Evolutionary conservation across 805 yeast genomes (phyloP).

Genomic region (Myxozyma nipponensis): DNA sequence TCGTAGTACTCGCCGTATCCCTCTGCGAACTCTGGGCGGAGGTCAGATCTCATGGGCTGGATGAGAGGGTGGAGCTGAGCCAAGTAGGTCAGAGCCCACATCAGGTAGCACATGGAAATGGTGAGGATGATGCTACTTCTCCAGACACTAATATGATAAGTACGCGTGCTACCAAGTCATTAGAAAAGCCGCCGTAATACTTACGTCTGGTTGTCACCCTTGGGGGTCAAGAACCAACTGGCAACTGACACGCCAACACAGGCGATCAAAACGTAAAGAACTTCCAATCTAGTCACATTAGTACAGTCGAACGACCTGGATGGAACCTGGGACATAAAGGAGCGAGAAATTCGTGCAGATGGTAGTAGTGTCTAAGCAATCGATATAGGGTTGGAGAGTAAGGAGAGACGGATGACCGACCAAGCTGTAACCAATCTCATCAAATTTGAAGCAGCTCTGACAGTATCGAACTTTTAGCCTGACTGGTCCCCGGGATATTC

Average conservation of each 20-base stretch:
- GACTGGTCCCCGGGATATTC: no score
- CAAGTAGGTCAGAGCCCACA: conserved; percentile 80
- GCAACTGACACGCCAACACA: conserved; percentile 25
- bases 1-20: conserved; percentile 27
- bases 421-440: no score
- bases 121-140: conserved; percentile 62
- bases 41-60: conserved; percentile 77
- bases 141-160: conserved; percentile 38
- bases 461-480: no score
- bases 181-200: neutral
- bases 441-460: no score
- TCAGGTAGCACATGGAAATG: conserved; percentile 65
- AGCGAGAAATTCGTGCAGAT: no score
- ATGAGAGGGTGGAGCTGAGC: conserved; percentile 80
- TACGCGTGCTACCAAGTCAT: neutral
- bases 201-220: conserved; percentile 31
- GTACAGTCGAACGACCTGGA: no score
- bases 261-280: conserved; percentile 27
- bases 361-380: no score
- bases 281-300: conserved; percentile 19
- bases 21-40: conserved; percentile 70
- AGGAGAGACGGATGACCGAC: no score
- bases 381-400: no score
- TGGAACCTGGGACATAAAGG: no score
- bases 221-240: conserved; percentile 30